Evolutionary conservation across 352 stramenopile species (phyloP).

Genomic region (Globisporangium echinulatum): DNA sequence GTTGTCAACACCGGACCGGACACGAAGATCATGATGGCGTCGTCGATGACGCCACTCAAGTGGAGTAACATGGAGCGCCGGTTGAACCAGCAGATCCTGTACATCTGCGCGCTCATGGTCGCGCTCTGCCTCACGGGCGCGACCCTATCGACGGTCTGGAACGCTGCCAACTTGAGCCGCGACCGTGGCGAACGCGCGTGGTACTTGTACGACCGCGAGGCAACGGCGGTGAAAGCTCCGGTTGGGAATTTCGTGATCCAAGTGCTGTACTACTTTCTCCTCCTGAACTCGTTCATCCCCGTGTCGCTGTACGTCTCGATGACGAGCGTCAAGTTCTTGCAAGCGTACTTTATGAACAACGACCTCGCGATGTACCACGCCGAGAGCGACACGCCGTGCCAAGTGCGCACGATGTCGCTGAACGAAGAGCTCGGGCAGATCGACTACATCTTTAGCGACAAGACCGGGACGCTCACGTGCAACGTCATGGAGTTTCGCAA

Average conservation of each 20-base stretch:
- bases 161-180: conserved; percentile 44
- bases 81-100: conserved; percentile 77
- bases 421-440: conserved; percentile 94
- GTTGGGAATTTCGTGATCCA: conserved; percentile 86
- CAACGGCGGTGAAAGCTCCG: conserved; percentile 43
- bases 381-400: conserved; percentile 90
- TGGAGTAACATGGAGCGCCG: conserved; percentile 86
- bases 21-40: conserved; percentile 89
- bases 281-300: conserved; percentile 93
- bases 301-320: conserved; percentile 94
- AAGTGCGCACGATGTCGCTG: conserved; percentile 89
- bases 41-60: conserved; percentile 68
- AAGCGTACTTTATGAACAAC: conserved; percentile 89
- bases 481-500: conserved; percentile 98
- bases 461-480: conserved; percentile 93
- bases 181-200: conserved; percentile 35
- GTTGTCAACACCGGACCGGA: conserved; percentile 90
- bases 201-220: conserved; percentile 57
- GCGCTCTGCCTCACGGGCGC: conserved; percentile 66
- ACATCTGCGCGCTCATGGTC: conserved; percentile 80
- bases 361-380: conserved; percentile 92
- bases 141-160: conserved; percentile 62
- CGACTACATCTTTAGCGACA: conserved; percentile 92
- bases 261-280: conserved; percentile 91
- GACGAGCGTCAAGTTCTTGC: conserved; percentile 91